Evolutionary conservation across 257 asterid genomes (phyloP).

Genomic region (Oldenlandia corymbosa): DNA sequence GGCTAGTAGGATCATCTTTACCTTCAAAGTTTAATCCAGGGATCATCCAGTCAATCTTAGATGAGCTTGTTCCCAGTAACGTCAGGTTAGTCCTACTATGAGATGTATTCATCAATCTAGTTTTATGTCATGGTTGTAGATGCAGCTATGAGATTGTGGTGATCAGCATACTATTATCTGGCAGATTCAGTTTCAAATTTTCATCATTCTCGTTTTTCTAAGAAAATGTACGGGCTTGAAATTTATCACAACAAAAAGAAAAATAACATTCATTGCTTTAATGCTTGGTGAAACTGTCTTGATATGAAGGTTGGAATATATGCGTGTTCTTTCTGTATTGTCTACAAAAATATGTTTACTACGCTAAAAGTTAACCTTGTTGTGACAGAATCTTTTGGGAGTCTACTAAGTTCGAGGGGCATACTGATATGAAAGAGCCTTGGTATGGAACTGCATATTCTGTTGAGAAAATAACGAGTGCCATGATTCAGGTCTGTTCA

Average conservation of each 20-base stretch:
- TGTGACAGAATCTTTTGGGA: constrained; percentile 87
- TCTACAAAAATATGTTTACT: not conserved
- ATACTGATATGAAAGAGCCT: constrained; percentile 58
- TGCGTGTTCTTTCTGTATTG: not conserved
- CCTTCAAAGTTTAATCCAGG: constrained; percentile 63
- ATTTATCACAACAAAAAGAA: no score
- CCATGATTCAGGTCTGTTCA: constrained; percentile 76
- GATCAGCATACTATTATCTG: not conserved
- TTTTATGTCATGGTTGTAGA: not conserved
- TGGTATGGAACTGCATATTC: constrained; percentile 95
- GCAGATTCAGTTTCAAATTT: not conserved
- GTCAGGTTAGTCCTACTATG: constrained; percentile 49
- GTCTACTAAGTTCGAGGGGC: constrained; percentile 81
- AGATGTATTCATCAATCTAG: not conserved
- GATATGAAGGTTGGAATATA: not conserved
- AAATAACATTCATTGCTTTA: not conserved
- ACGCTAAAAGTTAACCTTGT: constrained; percentile 10
- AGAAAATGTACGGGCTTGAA: no score
- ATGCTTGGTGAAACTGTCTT: not conserved
- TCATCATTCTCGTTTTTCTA: no score
- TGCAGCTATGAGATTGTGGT: not conserved
- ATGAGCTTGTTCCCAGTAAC: constrained; percentile 69
- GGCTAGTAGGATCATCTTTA: constrained; percentile 93
- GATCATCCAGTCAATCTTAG: constrained; percentile 50
- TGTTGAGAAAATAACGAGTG: constrained; percentile 50